These are phyloP conservation scores for Isabelozyma pseudorhagii DNA, from an alignment of 805 yeast species.

Conservation along the genomic window DNA sequence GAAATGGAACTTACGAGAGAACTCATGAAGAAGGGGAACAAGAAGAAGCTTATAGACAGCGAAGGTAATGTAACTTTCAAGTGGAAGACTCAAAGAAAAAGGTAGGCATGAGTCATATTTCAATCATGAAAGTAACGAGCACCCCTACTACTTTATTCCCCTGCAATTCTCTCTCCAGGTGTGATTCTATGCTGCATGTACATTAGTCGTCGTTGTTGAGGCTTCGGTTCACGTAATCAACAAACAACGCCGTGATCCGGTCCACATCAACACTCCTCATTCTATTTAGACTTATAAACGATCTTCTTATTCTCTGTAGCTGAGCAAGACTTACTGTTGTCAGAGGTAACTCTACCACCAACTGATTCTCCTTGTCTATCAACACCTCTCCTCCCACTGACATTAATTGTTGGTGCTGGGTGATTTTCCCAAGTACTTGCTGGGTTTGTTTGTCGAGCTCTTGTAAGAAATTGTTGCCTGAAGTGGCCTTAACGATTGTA, in stretches of 20 bases:
- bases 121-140: too few species aligned
- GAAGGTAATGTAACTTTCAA: constrained; percentile 72
- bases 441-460: constrained; percentile 73
- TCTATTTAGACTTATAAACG: constrained; percentile 76
- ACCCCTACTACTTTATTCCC: background rate
- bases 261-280: constrained; percentile 70
- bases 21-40: constrained; percentile 86
- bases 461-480: constrained; percentile 71
- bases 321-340: constrained; percentile 65
- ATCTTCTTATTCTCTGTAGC: constrained; percentile 78
- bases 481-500: constrained; percentile 76
- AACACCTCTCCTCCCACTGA: constrained; percentile 48
- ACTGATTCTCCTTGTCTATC: constrained; percentile 41
- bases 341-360: constrained; percentile 61
- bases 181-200: background rate
- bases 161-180: background rate
- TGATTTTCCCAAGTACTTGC: constrained; percentile 56
- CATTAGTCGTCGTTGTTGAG: constrained; percentile 32
- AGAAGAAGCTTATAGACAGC: constrained; percentile 65
- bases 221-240: constrained; percentile 71
- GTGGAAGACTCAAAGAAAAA: constrained; percentile 80
- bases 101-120: constrained; percentile 15
- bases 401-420: constrained; percentile 58
- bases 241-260: constrained; percentile 69
- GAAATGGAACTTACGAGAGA: constrained; percentile 79